Base-by-base conservation (phyloP, 371 early-diverging fungal genomes). In the Mortierella sp. region DNA sequence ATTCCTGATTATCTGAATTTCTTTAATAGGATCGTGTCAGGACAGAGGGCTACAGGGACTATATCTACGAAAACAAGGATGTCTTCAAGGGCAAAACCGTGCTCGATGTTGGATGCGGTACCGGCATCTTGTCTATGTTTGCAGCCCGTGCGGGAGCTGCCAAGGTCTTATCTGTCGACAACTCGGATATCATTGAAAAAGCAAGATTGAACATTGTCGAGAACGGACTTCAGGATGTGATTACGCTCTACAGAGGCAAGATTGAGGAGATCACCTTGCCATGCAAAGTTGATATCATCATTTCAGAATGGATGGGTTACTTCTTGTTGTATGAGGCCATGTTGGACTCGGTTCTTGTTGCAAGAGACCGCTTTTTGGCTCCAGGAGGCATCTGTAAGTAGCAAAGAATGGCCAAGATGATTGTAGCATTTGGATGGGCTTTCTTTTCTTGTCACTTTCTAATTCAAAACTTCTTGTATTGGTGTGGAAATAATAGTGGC, bases 271-370 rank as follows among this genome's bases (percentile, higher is more conserved):
- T 96, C 61, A 79, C 83, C 32, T 78, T 96, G 61, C 96, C 96
- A 35, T 70, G 87, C 49, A 88, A 94, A 72, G 95, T 95, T 31
- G 96, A 96, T 79, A 94, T 96, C 58, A 95, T 96, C 66, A 89
- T 96, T 45, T 93, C 94, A 0, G 96, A 96, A 77, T 96, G 96
- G 96, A 96, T 96, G 96, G 96, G 96, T 1, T 96, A 96, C 83
- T 94, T 93, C 72, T 85, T 95, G 56, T 84, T 95, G 54, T 95
- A 93, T 82, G 95, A 96, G 87, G 91, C 94, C 73, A 96, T 96
- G 96, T 84, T 96, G 64, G 94, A 95, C 84, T 94, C 95, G 1
- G 94, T 96, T 19, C 85, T 96, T 13, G 90, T 92, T 34, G 96
- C 96, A 10, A 89, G 95, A 29, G 95, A 96, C 82, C 85, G 89